Conservation (phyloP, 2,329 filamentous ascomycete species). For the Xylariaceae sp. region DNA sequence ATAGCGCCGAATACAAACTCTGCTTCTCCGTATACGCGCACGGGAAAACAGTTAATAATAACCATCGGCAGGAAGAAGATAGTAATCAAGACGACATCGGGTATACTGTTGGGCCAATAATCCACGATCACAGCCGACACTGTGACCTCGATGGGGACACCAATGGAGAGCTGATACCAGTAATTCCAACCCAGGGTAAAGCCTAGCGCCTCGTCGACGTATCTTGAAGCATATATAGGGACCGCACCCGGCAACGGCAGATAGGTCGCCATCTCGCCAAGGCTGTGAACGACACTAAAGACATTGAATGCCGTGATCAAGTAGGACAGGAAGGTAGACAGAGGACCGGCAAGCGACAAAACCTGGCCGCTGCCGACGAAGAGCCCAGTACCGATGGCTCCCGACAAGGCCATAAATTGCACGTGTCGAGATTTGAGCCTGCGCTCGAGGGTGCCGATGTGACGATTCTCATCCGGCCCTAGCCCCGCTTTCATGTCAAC, state of each 20-base stretch:
- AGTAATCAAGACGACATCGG: slow-evolving; percentile 38
- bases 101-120: slow-evolving; percentile 43
- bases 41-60: slow-evolving; percentile 43
- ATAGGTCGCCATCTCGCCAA: slow-evolving; percentile 64
- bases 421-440: slow-evolving; percentile 46
- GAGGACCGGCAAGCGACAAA: slow-evolving; percentile 45
- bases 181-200: slow-evolving; percentile 57
- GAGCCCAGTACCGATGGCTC: slow-evolving; percentile 48
- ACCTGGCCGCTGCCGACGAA: slow-evolving; percentile 49
- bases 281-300: slow-evolving; percentile 51
- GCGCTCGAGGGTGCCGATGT: slow-evolving; percentile 42
- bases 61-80: slow-evolving; percentile 43
- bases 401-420: slow-evolving; percentile 46
- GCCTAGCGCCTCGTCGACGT: slow-evolving; percentile 49
- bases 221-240: slow-evolving; percentile 52
- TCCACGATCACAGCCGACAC: slow-evolving; percentile 50
- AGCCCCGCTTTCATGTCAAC: slow-evolving; percentile 27
- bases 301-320: slow-evolving; percentile 49
- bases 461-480: slow-evolving; percentile 35
- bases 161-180: slow-evolving; percentile 54
- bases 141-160: slow-evolving; percentile 51
- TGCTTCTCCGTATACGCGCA: slow-evolving; percentile 55
- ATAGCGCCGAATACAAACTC: slow-evolving; percentile 55
- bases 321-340: slow-evolving; percentile 47
- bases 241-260: slow-evolving; percentile 60